phyloP scores from a whole-genome alignment of 1,284 basidiomycete species.

The Wallemia hederae region DNA sequence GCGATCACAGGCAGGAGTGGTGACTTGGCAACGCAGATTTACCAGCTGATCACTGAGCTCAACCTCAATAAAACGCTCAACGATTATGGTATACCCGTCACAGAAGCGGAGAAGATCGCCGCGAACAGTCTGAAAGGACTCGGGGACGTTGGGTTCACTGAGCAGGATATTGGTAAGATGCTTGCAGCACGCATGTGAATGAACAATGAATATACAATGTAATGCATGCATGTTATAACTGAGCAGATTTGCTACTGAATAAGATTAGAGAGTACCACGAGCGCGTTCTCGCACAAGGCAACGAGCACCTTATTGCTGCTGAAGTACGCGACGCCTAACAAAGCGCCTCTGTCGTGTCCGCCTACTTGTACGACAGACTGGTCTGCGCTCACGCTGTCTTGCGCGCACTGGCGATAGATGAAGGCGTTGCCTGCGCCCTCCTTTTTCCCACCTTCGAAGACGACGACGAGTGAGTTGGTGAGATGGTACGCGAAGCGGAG shows the following conservation, averaged over 20 bases:
- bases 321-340: slow-evolving; percentile 44
- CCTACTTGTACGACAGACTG: slow-evolving; percentile 49
- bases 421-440: slow-evolving; percentile 42
- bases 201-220: no score
- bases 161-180: not conserved
- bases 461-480: slow-evolving; percentile 27
- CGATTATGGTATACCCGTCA: not conserved
- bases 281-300: slow-evolving; percentile 44
- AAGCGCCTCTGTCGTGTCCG: slow-evolving; percentile 32
- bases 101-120: not conserved
- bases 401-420: slow-evolving; percentile 33
- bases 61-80: not conserved
- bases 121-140: not conserved
- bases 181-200: no score
- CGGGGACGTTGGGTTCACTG: not conserved
- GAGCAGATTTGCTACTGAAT: slow-evolving; percentile 9
- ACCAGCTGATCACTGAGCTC: not conserved
- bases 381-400: slow-evolving; percentile 26
- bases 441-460: slow-evolving; percentile 40
- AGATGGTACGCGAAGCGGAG: slow-evolving; percentile 51
- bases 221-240: not conserved
- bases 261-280: slow-evolving; percentile 31
- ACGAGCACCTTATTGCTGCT: slow-evolving; percentile 22
- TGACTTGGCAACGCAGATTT: not conserved
- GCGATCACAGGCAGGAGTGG: not conserved